A percentile compares a stretch with the other conserved stretches of the same genome.
phyloP scores from a whole-genome alignment of 768 basidiomycete genomes.

The Porpolomopsis calyptriformis region DNA sequence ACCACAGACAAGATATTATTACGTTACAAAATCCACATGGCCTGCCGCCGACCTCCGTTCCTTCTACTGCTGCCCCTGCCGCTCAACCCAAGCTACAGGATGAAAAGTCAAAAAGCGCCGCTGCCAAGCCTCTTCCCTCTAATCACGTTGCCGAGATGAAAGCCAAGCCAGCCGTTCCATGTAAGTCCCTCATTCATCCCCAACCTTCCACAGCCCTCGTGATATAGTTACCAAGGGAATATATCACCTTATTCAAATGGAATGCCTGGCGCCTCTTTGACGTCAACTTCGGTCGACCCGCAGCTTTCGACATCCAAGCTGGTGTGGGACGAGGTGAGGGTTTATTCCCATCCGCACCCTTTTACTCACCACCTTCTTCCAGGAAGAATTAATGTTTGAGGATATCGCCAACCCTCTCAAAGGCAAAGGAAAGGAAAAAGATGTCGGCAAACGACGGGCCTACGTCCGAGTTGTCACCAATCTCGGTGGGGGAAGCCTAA shows the following conservation, averaged over 20 bases:
- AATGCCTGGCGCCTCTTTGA: slow-evolving; percentile 83
- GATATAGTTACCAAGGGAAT: slow-evolving; percentile 47
- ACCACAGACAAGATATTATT: slow-evolving; percentile 70
- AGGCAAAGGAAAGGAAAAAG: slow-evolving; percentile 89
- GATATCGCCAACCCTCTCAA: slow-evolving; percentile 71
- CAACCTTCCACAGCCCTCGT: neutral
- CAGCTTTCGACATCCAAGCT: slow-evolving; percentile 60
- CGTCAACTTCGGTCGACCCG: slow-evolving; percentile 84
- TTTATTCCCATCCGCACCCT: neutral
- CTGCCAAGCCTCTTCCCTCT: slow-evolving; percentile 22
- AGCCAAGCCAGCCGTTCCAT: slow-evolving; percentile 52
- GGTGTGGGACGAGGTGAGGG: slow-evolving; percentile 82
- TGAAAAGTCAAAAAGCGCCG: slow-evolving; percentile 22
- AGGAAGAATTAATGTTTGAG: slow-evolving; percentile 98
- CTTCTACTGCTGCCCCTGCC: slow-evolving; percentile 15
- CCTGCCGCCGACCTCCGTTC: slow-evolving; percentile 45
- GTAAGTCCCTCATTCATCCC: slow-evolving; percentile 27
- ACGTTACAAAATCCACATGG: slow-evolving; percentile 90
- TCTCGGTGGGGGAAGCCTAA: slow-evolving; percentile 75
- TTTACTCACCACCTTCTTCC: neutral
- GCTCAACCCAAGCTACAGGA: slow-evolving; percentile 19
- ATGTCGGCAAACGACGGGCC: slow-evolving; percentile 80
- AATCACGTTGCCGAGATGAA: slow-evolving; percentile 32
- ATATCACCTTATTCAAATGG: slow-evolving; percentile 88
- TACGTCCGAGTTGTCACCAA: slow-evolving; percentile 95